Conservation (phyloP, 352 stramenopile genomes). For the Pseudoperonospora humuli region DNA sequence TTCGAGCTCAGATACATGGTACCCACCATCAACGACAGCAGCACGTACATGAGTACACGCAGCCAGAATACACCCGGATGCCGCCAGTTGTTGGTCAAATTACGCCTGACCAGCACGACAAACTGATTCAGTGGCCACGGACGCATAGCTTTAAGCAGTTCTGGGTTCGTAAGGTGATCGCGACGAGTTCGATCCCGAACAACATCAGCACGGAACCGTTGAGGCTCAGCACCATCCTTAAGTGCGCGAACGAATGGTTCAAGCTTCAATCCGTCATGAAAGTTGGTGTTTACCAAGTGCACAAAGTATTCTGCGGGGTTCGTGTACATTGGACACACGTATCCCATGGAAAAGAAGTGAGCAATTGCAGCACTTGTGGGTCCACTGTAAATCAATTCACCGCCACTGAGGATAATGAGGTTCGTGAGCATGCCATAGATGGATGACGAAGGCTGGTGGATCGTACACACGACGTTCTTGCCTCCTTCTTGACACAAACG, state of each 20-base stretch:
- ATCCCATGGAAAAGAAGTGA: slow-evolving; percentile 55
- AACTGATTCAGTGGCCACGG: slow-evolving; percentile 55
- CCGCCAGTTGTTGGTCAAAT: slow-evolving; percentile 57
- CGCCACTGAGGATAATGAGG: slow-evolving; percentile 53
- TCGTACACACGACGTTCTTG: slow-evolving; percentile 79
- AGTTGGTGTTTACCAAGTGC: slow-evolving; percentile 63
- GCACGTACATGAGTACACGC: slow-evolving; percentile 74
- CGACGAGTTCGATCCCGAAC: slow-evolving; percentile 27
- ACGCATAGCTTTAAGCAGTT: slow-evolving; percentile 35
- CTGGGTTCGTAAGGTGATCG: slow-evolving; percentile 28
- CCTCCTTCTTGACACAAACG: slow-evolving; percentile 41
- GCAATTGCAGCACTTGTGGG: slow-evolving; percentile 46
- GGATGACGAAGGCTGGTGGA: slow-evolving; percentile 80
- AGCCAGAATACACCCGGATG: slow-evolving; percentile 78
- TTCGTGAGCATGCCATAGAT: slow-evolving; percentile 72
- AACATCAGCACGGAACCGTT: slow-evolving; percentile 33
- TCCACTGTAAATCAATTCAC: slow-evolving; percentile 88
- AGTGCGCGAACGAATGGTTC: slow-evolving; percentile 33
- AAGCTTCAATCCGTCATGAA: slow-evolving; percentile 38
- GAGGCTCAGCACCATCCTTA: slow-evolving; percentile 29
- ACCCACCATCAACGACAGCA: slow-evolving; percentile 67
- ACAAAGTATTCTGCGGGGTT: slow-evolving; percentile 74
- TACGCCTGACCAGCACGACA: slow-evolving; percentile 49
- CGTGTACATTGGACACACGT: slow-evolving; percentile 61
- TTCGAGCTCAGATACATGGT: slow-evolving; percentile 69